Percentiles rank a stretch among this genome's conserved stretches.
phyloP scores from a whole-genome alignment of 768 basidiomycete genomes.

The Boletus rex-veris region DNA sequence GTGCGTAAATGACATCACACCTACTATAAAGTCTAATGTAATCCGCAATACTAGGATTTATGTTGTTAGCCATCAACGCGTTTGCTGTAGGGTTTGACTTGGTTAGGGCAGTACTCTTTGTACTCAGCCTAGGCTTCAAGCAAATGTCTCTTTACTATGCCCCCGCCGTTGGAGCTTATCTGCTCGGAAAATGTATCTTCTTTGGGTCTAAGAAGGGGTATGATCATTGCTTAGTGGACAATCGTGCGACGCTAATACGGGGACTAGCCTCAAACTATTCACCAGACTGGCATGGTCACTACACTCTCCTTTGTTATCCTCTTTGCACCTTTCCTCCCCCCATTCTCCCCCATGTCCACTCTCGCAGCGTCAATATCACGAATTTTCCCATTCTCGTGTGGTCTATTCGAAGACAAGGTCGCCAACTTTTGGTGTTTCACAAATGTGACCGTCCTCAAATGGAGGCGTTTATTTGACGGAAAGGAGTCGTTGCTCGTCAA shows the following conservation, averaged over 20 bases:
- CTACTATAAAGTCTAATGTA: not conserved
- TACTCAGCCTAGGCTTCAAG: constrained; percentile 86
- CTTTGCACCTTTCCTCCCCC: constrained; percentile 78
- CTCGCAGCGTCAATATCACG: constrained; percentile 68
- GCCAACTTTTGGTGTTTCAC: constrained; percentile 97
- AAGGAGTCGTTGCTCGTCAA: constrained; percentile 56
- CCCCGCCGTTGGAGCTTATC: constrained; percentile 86
- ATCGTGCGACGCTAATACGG: constrained; percentile 1
- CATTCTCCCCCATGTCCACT: constrained; percentile 47
- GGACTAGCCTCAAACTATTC: constrained; percentile 49
- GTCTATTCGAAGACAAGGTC: constrained; percentile 93
- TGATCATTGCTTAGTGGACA: constrained; percentile 17
- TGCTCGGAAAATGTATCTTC: constrained; percentile 85
- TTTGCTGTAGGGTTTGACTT: constrained; percentile 70
- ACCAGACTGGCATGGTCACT: constrained; percentile 64
- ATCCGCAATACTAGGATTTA: constrained; percentile 48
- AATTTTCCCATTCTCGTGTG: constrained; percentile 89
- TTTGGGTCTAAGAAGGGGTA: constrained; percentile 73
- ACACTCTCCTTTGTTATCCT: constrained; percentile 59
- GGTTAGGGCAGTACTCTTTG: constrained; percentile 74
- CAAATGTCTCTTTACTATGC: constrained; percentile 97
- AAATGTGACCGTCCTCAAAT: constrained; percentile 79
- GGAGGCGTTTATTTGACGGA: constrained; percentile 45
- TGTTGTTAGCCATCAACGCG: constrained; percentile 63
- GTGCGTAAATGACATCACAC: constrained; percentile 34